phyloP scores from a whole-genome alignment of 2,329 filamentous ascomycete genomes.

The Hymenoscyphus occultus region DNA sequence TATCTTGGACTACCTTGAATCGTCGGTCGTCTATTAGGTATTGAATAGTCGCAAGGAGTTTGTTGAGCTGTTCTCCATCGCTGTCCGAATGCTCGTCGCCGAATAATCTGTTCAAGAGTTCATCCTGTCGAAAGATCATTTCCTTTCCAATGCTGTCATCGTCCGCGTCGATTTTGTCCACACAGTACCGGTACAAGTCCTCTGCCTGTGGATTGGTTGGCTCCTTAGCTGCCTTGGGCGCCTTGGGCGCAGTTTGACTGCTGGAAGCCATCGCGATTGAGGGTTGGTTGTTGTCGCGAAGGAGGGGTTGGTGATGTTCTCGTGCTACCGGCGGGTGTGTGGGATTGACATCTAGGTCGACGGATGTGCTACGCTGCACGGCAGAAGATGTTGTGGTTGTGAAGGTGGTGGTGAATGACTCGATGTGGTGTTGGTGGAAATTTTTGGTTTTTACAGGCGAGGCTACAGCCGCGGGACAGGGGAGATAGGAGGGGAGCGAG shows the following conservation, averaged over 20 bases:
- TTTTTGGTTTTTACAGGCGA: constrained; percentile 7
- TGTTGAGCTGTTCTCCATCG: constrained; percentile 36
- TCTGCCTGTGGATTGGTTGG: constrained; percentile 21
- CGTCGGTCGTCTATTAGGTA: constrained; percentile 58
- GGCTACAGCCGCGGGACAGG: constrained; percentile 7
- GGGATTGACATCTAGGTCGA: constrained; percentile 11
- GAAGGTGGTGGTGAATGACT: constrained; percentile 7
- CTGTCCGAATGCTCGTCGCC: constrained; percentile 47
- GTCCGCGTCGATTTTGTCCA: constrained; percentile 17
- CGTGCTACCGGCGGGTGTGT: constrained; percentile 4
- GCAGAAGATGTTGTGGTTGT: constrained; percentile 2
- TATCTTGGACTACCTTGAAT: constrained; percentile 48
- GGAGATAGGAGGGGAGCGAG: neutral
- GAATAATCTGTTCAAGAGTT: constrained; percentile 56
- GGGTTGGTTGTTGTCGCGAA: neutral
- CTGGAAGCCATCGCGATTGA: constrained; percentile 13
- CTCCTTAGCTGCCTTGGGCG: constrained; percentile 11
- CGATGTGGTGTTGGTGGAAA: constrained; percentile 5
- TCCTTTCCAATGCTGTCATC: constrained; percentile 20
- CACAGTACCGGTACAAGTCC: constrained; percentile 31
- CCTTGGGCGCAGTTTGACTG: constrained; percentile 2
- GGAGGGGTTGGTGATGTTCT: constrained; percentile 3
- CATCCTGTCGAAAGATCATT: constrained; percentile 53
- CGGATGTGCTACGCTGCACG: constrained; percentile 12
- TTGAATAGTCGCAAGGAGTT: constrained; percentile 55